Conservation (phyloP, 129 eudicot genomes). For the Flaveria robusta region DNA sequence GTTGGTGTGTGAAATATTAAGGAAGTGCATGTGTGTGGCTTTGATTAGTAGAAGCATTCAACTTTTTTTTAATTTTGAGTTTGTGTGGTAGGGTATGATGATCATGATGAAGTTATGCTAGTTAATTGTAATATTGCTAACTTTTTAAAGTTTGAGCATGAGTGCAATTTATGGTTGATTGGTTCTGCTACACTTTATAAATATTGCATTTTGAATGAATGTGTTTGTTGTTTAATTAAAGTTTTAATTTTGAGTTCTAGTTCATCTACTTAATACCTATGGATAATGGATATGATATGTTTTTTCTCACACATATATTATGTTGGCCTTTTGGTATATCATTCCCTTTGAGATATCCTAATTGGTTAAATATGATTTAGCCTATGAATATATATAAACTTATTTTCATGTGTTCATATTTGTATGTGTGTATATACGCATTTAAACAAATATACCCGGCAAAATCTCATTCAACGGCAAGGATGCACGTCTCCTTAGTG, state of each 20-base stretch:
- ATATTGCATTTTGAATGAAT: slow-evolving; percentile 29
- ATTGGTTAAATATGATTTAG: neutral
- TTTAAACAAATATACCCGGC: too few relatives aligned
- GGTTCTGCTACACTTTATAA: slow-evolving; percentile 15
- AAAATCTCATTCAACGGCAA: too few relatives aligned
- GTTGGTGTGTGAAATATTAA: slow-evolving; percentile 37
- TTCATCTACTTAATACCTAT: neutral
- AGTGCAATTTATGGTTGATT: slow-evolving; percentile 35
- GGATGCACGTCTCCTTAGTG: too few relatives aligned
- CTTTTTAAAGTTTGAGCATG: slow-evolving; percentile 40
- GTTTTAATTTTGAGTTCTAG: neutral
- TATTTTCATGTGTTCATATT: neutral
- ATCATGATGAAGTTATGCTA: slow-evolving; percentile 38
- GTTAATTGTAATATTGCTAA: slow-evolving; percentile 35
- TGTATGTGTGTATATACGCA: neutral
- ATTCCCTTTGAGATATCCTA: neutral
- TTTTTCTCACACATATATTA: neutral
- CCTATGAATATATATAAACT: slow-evolving; percentile 12
- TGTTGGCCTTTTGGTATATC: neutral
- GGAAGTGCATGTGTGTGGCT: slow-evolving; percentile 28
- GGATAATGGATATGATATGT: neutral
- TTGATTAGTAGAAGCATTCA: slow-evolving; percentile 28
- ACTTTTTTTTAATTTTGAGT: slow-evolving; percentile 31
- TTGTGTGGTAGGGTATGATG: slow-evolving; percentile 40
- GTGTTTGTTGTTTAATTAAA: slow-evolving; percentile 4